Base-by-base conservation (phyloP, 768 basidiomycete genomes). In the Macrocybe gigantea region DNA sequence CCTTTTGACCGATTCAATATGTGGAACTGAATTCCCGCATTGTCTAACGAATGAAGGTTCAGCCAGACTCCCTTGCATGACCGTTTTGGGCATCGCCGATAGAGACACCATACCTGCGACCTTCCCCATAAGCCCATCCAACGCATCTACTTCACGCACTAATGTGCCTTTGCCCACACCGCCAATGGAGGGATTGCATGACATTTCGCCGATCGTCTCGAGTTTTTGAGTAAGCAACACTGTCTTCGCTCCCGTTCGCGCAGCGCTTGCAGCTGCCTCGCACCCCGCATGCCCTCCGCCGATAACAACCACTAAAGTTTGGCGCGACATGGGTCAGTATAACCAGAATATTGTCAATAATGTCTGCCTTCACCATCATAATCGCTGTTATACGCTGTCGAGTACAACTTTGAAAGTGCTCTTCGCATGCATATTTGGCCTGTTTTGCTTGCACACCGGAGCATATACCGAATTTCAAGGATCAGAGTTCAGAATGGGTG, bases 271-370 rank as follows among this genome's bases (percentile, higher is more conserved):
- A 0, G 93, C 92, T 1, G 93, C 93, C 61, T 95, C 93, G 56
- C 89, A 92, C 1, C 93, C 93, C 31, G 93, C 93, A 70, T 95
- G 93, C 3, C 93, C 93, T 3, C 87, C 93, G 29, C 93, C 93
- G 55, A 95, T 89, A 31, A 95, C 75, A 56, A 90, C 90, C 0
- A 93, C 89, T 78, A 44, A 12, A 32, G 29, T 4, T 38, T n/a
- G 32, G 33, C 41, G 41, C 12, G 22, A 29, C 41, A 15, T n/a
- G 42, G 32, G 32, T 8, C 32, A 22, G 3, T 31, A 11, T 33
- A n/a, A 5, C 8, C 4, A 31, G 32, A 9, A n/a, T 34, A 10
- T 9, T 30, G 5, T 31, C 7, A 32, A 44, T 33, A 5, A 22
- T n/a, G 1, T 10, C 14, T 41, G 15, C 10, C 3, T 22, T n/a